Percentiles rank a stretch among this genome's conserved stretches.
These are phyloP conservation scores for Cercophora sp. DNA, from an alignment of 495 filamentous ascomycete genomes.

Conservation along the genomic window DNA sequence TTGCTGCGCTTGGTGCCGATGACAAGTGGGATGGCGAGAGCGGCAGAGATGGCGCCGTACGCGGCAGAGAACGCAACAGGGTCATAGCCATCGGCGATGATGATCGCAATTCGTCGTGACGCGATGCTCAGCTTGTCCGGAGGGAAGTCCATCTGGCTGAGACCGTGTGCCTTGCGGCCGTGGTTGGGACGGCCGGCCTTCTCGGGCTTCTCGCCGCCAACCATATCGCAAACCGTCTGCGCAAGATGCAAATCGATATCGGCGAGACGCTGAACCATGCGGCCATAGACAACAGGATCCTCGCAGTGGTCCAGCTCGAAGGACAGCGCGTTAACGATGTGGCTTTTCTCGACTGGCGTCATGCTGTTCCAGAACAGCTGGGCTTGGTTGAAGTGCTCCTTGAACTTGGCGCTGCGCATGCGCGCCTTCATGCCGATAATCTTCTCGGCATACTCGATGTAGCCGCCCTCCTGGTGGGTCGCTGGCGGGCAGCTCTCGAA, in stretches of 20 bases:
- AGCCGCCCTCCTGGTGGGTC: constrained; percentile 55
- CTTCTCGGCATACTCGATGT: constrained; percentile 63
- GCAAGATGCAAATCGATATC: constrained; percentile 73
- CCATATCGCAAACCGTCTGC: constrained; percentile 61
- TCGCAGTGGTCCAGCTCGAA: constrained; percentile 93
- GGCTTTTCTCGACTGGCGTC: constrained; percentile 62
- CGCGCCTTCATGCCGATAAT: constrained; percentile 68
- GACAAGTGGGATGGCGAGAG: constrained; percentile 64
- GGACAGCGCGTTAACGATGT: constrained; percentile 64
- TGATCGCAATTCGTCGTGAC: constrained; percentile 69
- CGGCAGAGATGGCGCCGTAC: constrained; percentile 56
- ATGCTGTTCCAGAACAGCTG: constrained; percentile 80
- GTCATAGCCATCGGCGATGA: constrained; percentile 82
- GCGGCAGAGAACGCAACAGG: constrained; percentile 58
- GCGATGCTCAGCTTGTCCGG: constrained; percentile 61
- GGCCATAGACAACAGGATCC: constrained; percentile 73
- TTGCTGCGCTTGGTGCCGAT: constrained; percentile 61
- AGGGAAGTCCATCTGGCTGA: constrained; percentile 67
- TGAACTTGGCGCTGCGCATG: constrained; percentile 70
- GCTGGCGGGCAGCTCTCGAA: constrained; percentile 62
- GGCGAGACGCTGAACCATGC: constrained; percentile 64
- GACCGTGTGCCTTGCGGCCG: constrained; percentile 57
- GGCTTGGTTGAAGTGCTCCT: constrained; percentile 70
- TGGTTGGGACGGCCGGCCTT: constrained; percentile 56
- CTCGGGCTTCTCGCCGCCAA: constrained; percentile 59